Evolutionary conservation across 1,284 basidiomycete species (phyloP), one percentile per base, ranked within the genome.

Genomic region (Sanguinoderma infundibulare): DNA sequence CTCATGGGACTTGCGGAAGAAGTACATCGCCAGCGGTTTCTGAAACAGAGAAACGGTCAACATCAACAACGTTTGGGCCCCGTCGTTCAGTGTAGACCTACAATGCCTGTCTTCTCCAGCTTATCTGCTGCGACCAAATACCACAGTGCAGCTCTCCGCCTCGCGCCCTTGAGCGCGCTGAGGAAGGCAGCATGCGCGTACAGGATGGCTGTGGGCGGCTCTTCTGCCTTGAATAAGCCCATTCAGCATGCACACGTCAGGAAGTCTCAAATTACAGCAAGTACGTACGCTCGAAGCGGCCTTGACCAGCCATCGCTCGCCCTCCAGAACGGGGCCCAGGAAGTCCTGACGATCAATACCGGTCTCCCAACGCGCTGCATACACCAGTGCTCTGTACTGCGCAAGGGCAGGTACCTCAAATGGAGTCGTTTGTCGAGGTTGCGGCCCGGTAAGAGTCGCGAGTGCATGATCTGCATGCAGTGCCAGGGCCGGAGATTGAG

Each of bases 21-120:
- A 90, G 70, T 90, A 85, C 81, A 91, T 88, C 1, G 92, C 92
- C 54, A 94, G 72, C 2, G 90, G 87, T 89, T 91, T 94, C 91
- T 93, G 35, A 12, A 7, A 10, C 9, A 30, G 10, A 17, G 12
- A 50, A 52, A n/a, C 20, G 30, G 26, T 20, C 30, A 51, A 12
- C 14, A 22, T 22, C 4, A 9, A 14, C 20, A 17, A n/a, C n/a
- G 3, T 14, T 24, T n/a, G 8, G 12, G 14, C 17, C 14, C 14
- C n/a, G n/a, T 22, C 15, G 9, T 15, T 15, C 26, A 5, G 3
- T 5, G 8, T 15, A 52, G 17, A 80, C 90, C 67, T 66, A 94
- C 91, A 65, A 92, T 87, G 28, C 91, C 91, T 66, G 85, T 88
- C 75, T 91, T 93, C 72, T 94, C 92, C 39, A 94, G 75, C 63